A percentile compares a stretch with the other conserved stretches of the same genome.
These are phyloP conservation scores for Helicocarpus griseus DNA, from an alignment of 2,329 filamentous ascomycete genomes.

Conservation along the genomic window DNA sequence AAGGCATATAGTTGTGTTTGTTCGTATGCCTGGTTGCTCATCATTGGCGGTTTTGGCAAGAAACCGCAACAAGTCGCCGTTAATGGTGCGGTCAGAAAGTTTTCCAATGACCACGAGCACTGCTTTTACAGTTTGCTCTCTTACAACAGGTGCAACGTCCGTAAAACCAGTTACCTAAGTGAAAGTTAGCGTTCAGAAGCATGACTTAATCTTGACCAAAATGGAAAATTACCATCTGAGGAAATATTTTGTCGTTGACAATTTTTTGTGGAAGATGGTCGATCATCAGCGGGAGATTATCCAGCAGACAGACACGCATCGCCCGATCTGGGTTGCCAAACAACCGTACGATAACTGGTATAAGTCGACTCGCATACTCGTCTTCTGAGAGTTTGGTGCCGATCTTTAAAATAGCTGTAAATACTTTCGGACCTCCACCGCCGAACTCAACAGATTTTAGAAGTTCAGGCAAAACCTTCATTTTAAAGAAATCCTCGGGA, in stretches of 20 bases:
- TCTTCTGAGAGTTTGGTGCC: slow-evolving; percentile 76
- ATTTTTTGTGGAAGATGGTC: slow-evolving; percentile 78
- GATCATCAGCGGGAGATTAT: slow-evolving; percentile 84
- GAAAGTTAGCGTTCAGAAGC: slow-evolving; percentile 18
- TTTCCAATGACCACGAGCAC: slow-evolving; percentile 81
- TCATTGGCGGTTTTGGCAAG: slow-evolving; percentile 95
- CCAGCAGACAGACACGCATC: slow-evolving; percentile 79
- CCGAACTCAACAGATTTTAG: slow-evolving; percentile 99
- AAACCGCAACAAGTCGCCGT: slow-evolving; percentile 82
- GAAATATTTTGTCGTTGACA: slow-evolving; percentile 95
- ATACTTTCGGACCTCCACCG: slow-evolving; percentile 85
- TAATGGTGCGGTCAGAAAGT: slow-evolving; percentile 83
- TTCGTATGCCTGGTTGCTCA: slow-evolving; percentile 91
- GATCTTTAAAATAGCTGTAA: slow-evolving; percentile 83
- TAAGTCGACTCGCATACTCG: slow-evolving; percentile 77
- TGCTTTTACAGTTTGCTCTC: slow-evolving; percentile 93
- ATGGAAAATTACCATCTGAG: slow-evolving; percentile 58
- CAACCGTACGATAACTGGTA: slow-evolving; percentile 74
- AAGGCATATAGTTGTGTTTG: slow-evolving; percentile 94
- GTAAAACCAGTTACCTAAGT: slow-evolving; percentile 84
- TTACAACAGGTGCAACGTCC: slow-evolving; percentile 78
- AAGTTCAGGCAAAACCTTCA: slow-evolving; percentile 89
- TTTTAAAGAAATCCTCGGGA: slow-evolving; percentile 94
- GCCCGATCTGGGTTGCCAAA: slow-evolving; percentile 89
- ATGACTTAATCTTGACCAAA: not conserved